A percentile compares a stretch with the other conserved stretches of the same genome.
These are phyloP conservation scores for Sclerotiophoma versabilis DNA, from an alignment of 2,329 filamentous ascomycete species.

Conservation along the genomic window DNA sequence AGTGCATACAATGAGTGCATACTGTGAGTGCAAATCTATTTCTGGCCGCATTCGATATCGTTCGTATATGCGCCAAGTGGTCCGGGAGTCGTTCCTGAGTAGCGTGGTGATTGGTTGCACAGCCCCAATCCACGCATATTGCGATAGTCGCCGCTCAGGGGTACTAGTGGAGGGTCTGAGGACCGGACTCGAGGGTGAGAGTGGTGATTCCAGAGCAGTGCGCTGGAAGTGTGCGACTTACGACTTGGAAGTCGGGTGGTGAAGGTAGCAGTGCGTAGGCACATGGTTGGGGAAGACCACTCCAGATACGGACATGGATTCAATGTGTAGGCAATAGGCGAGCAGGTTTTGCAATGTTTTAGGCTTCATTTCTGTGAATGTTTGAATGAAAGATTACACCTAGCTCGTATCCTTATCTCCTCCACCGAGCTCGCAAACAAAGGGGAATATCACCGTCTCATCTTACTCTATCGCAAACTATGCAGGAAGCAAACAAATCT, in stretches of 20 bases:
- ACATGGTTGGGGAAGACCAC: neutral
- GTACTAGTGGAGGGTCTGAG: neutral
- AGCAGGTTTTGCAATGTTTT: constrained; percentile 9
- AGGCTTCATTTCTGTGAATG: constrained; percentile 8
- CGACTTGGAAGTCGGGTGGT: no score
- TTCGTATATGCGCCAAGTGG: constrained; percentile 4
- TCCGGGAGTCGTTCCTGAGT: neutral
- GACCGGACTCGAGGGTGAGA: no score
- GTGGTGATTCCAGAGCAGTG: neutral
- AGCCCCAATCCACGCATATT: neutral
- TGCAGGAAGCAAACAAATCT: constrained; percentile 5
- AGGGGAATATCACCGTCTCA: constrained; percentile 15
- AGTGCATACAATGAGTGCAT: neutral
- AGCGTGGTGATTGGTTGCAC: neutral
- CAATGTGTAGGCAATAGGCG: neutral
- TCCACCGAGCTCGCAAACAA: constrained; percentile 9
- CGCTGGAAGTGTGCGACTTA: neutral
- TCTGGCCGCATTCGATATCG: neutral
- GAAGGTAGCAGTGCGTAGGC: no score
- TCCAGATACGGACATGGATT: neutral
- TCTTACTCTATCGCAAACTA: constrained; percentile 11
- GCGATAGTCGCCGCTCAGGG: neutral
- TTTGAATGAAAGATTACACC: constrained; percentile 8
- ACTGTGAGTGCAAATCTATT: neutral
- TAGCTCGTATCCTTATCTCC: neutral